These are phyloP conservation scores for Eimeria praecox DNA, from an alignment of 169 alveolate genomes.

Conservation along the genomic window DNA sequence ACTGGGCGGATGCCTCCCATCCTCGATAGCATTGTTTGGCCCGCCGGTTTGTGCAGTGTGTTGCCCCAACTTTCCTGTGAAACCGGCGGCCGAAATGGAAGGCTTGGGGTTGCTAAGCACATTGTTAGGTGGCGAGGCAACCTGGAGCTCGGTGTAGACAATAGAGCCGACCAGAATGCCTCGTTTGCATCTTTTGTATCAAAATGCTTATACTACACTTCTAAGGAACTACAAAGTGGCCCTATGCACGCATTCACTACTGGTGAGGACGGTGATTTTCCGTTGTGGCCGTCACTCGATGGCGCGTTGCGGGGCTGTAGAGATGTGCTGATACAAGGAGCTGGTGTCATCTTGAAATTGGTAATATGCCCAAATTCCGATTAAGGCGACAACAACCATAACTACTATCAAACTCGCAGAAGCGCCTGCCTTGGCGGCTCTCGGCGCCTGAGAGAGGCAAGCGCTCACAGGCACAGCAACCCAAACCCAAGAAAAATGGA, in stretches of 20 bases:
- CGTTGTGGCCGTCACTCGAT: not conserved
- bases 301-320: not conserved
- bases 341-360: conserved; percentile 64
- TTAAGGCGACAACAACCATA: conserved; percentile 29
- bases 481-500: not conserved
- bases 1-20: not conserved
- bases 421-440: not conserved
- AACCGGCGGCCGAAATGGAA: not conserved
- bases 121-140: not conserved
- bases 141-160: not conserved
- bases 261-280: not conserved
- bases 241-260: not conserved
- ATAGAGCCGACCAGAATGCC: not conserved
- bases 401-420: conserved; percentile 22
- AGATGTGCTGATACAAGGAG: conserved; percentile 17
- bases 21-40: not conserved
- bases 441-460: not conserved
- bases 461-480: not conserved
- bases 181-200: not conserved
- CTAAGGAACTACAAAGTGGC: not conserved
- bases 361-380: conserved; percentile 58
- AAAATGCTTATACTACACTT: not conserved
- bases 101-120: not conserved
- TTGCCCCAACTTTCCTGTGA: not conserved
- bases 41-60: not conserved